Percentiles rank a stretch among this genome's conserved stretches.
Evolutionary conservation across 345 rosid genomes (phyloP).

Genomic region (Ceriops decandra): DNA sequence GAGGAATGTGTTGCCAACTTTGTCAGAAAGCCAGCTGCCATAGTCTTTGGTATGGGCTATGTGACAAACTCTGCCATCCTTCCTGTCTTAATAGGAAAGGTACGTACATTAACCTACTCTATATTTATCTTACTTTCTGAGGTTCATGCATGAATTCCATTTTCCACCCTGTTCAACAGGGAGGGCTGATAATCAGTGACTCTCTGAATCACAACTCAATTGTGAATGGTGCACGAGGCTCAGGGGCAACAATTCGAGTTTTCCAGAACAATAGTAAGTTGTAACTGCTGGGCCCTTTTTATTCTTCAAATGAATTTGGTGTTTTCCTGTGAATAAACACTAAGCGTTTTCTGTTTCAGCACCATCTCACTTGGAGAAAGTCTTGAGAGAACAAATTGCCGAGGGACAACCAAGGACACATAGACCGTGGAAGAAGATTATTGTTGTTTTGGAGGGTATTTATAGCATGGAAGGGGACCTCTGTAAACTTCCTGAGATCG

Average conservation of each 20-base stretch:
- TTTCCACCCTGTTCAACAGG: slow-evolving; percentile 38
- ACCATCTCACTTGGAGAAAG: slow-evolving; percentile 90
- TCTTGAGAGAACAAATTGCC: slow-evolving; percentile 86
- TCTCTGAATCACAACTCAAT: slow-evolving; percentile 94
- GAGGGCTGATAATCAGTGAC: slow-evolving; percentile 87
- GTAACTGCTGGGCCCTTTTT: not conserved
- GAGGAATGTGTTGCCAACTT: slow-evolving; percentile 78
- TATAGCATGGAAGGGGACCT: slow-evolving; percentile 97
- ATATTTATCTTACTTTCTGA: not conserved
- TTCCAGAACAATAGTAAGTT: slow-evolving; percentile 89
- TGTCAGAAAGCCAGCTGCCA: slow-evolving; percentile 90
- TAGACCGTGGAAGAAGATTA: slow-evolving; percentile 93
- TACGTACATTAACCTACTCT: slow-evolving; percentile 19
- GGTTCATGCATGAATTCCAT: not conserved
- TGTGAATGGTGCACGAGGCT: slow-evolving; percentile 95
- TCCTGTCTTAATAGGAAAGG: slow-evolving; percentile 89
- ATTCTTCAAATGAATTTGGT: not conserved
- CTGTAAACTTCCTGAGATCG: slow-evolving; percentile 86
- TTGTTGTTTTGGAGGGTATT: slow-evolving; percentile 84
- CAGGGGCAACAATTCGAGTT: slow-evolving; percentile 93
- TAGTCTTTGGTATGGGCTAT: slow-evolving; percentile 88
- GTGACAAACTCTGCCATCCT: slow-evolving; percentile 82
- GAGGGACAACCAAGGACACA: slow-evolving; percentile 92
- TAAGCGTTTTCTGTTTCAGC: slow-evolving; percentile 41
- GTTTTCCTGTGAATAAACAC: not conserved